Evolutionary conservation across 2,329 filamentous ascomycete species (phyloP).

Genomic region (Neofusicoccum sp.): DNA sequence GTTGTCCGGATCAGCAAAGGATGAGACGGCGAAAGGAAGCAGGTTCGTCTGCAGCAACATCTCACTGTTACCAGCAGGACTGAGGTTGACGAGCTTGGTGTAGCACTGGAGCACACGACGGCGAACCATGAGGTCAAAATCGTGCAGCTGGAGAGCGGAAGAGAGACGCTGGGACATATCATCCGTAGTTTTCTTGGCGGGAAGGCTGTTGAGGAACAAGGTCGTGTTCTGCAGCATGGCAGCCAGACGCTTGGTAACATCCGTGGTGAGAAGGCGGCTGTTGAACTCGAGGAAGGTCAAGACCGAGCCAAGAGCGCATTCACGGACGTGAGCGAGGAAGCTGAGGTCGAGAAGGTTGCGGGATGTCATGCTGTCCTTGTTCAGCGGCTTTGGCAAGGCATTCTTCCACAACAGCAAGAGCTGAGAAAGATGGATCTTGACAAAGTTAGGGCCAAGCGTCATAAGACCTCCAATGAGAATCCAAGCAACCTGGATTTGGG

Average conservation of each 20-base stretch:
- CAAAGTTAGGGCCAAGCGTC: slow-evolving; percentile 95
- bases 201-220: slow-evolving; percentile 80
- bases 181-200: slow-evolving; percentile 78
- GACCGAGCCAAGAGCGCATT: slow-evolving; percentile 89
- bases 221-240: slow-evolving; percentile 95
- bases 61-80: slow-evolving; percentile 80
- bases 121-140: slow-evolving; percentile 90
- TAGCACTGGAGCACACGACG: slow-evolving; percentile 93
- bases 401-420: slow-evolving; percentile 96
- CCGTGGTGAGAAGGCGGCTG: slow-evolving; percentile 82
- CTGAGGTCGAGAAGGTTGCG: slow-evolving; percentile 84
- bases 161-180: slow-evolving; percentile 81
- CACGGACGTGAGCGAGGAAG: slow-evolving; percentile 89
- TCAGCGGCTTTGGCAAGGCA: slow-evolving; percentile 88
- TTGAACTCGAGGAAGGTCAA: slow-evolving; percentile 93
- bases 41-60: slow-evolving; percentile 87
- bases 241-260: slow-evolving; percentile 89
- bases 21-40: slow-evolving; percentile 81
- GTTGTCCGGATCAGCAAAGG: slow-evolving; percentile 90
- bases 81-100: slow-evolving; percentile 83
- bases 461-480: slow-evolving; percentile 94
- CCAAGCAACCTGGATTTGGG: slow-evolving; percentile 97
- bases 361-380: slow-evolving; percentile 83
- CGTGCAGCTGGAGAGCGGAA: slow-evolving; percentile 81
- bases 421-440: slow-evolving; percentile 96